phyloP scores from a whole-genome alignment of 495 filamentous ascomycete genomes.

The Lasiosphaeris hirsuta region DNA sequence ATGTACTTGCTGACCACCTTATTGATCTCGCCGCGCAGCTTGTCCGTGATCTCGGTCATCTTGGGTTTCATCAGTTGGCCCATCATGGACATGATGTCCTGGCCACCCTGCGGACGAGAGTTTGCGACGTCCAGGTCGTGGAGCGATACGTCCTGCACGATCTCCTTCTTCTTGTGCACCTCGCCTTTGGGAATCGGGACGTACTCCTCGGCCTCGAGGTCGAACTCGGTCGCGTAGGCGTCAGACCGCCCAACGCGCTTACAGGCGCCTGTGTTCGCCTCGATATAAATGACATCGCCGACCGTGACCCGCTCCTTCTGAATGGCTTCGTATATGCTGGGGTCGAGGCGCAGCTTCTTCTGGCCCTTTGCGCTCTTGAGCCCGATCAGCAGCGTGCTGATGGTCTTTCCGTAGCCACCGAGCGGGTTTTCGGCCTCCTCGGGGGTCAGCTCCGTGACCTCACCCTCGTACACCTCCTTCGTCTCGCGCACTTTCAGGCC shows the following conservation, averaged over 20 bases:
- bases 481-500: constrained; percentile 94
- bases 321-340: constrained; percentile 97
- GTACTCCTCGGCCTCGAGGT: constrained; percentile 97
- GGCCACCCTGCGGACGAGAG: constrained; percentile 87
- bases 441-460: constrained; percentile 92
- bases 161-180: constrained; percentile 99
- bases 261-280: constrained; percentile 95
- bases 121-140: constrained; percentile 97
- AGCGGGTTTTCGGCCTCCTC: constrained; percentile 98
- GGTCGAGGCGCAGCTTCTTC: constrained; percentile 94
- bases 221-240: constrained; percentile 96
- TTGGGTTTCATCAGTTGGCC: constrained; percentile 98
- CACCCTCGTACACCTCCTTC: constrained; percentile 96
- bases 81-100: constrained; percentile 99
- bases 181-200: constrained; percentile 98
- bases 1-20: constrained; percentile 98
- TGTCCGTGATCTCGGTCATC: constrained; percentile 98
- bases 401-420: constrained; percentile 90
- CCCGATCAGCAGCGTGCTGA: constrained; percentile 83
- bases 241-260: constrained; percentile 94
- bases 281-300: constrained; percentile 97
- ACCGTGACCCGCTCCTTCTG: constrained; percentile 96
- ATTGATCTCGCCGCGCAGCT: constrained; percentile 92
- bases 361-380: constrained; percentile 89
- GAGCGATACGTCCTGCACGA: constrained; percentile 97